Evolutionary conservation across 2,329 filamentous ascomycete genomes (phyloP).

Genomic region (Cladosporium sp.): DNA sequence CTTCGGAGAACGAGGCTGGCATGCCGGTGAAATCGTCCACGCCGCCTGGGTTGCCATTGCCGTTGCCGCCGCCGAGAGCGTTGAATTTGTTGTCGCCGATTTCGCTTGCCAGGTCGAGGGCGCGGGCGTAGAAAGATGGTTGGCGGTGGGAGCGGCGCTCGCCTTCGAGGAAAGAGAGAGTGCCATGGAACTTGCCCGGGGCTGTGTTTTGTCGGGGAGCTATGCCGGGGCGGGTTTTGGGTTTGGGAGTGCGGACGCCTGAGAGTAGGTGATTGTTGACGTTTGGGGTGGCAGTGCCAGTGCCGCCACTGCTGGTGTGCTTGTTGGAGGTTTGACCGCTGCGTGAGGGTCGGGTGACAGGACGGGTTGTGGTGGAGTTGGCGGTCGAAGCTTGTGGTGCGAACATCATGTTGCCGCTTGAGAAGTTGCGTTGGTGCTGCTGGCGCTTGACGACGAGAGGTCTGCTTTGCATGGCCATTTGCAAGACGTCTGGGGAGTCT

Average conservation of each 20-base stretch:
- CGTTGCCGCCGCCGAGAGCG: conserved; percentile 52
- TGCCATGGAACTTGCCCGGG: conserved; percentile 13
- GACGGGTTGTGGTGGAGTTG: conserved; percentile 35
- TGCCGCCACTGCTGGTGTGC: conserved; percentile 29
- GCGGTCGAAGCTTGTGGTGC: conserved; percentile 52
- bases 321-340: conserved; percentile 23
- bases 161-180: conserved; percentile 25
- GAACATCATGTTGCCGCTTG: conserved; percentile 79
- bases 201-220: conserved; percentile 24
- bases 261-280: neutral
- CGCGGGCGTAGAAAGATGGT: conserved; percentile 61
- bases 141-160: conserved; percentile 36
- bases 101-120: conserved; percentile 69
- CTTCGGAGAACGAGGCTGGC: conserved; percentile 34
- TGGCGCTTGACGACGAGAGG: neutral
- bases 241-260: conserved; percentile 34
- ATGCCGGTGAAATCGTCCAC: conserved; percentile 16
- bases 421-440: conserved; percentile 69
- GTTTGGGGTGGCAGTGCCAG: conserved; percentile 34
- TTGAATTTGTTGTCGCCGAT: conserved; percentile 59
- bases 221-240: conserved; percentile 35
- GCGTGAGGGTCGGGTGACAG: conserved; percentile 15
- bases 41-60: conserved; percentile 37
- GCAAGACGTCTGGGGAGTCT: conserved; percentile 21
- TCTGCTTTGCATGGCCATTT: conserved; percentile 29